phyloP scores from a whole-genome alignment of 108 stramenopile genomes.

The Skeletonema marinoi region DNA sequence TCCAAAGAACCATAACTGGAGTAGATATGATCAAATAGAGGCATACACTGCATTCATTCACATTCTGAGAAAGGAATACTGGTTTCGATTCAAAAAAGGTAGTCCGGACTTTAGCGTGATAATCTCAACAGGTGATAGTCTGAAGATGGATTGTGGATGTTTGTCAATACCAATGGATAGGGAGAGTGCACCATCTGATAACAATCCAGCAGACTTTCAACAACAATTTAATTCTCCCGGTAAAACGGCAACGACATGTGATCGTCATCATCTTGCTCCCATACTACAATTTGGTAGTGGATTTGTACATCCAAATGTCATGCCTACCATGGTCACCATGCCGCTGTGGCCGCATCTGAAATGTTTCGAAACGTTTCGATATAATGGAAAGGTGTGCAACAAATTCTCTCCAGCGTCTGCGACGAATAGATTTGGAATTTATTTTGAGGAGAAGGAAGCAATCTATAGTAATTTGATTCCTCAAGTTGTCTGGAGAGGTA shows the following conservation, averaged over 20 bases:
- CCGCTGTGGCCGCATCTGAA: background rate
- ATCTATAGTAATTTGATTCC: background rate
- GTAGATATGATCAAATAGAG: background rate
- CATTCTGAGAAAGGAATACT: slow-evolving; percentile 2
- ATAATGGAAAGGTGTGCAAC: background rate
- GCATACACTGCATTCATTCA: background rate
- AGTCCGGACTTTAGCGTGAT: slow-evolving; percentile 2
- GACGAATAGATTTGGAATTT: slow-evolving; percentile 1
- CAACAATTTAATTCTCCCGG: background rate
- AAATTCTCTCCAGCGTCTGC: background rate
- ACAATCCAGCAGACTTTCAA: background rate
- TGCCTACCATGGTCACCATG: background rate
- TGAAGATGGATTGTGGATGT: slow-evolving; percentile 1
- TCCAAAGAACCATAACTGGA: background rate
- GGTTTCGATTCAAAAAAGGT: background rate
- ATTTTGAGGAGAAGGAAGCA: background rate
- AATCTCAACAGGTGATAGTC: slow-evolving; percentile 7
- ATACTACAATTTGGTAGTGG: slow-evolving; percentile 6
- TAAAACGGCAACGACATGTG: background rate
- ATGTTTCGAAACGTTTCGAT: background rate
- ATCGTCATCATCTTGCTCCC: background rate
- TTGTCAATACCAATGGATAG: background rate
- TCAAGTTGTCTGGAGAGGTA: slow-evolving; percentile 7
- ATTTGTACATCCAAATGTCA: background rate
- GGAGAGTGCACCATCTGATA: background rate